Evolutionary conservation across 78 protist species (phyloP), one percentile per base, ranked within the genome.

Genomic region (Dictyostelium discoideum): DNA sequence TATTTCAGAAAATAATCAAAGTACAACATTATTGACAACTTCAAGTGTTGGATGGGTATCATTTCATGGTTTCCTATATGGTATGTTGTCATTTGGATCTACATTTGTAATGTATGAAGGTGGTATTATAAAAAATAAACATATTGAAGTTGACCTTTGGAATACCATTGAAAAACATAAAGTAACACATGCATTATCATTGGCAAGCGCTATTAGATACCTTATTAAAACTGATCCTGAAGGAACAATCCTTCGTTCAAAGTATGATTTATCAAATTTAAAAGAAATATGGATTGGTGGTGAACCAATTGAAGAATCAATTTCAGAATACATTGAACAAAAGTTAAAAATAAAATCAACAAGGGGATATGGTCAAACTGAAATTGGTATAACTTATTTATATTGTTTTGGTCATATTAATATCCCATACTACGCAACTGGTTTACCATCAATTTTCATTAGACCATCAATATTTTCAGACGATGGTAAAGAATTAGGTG

Each of bases 51-150:
- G 98, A 14, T 97, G 96, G 96, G 78, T 90, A 3, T 40, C 48
- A 10, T 93, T 93, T 1, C 95, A 93, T 63, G 2, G 81, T 29
- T 74, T 50, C 0, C 3, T 77, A 0, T n/a, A 18, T 37, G 89
- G 89, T 40, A 7, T 92, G 0, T 16, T 93, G 5, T 1, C 50
- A 18, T 3, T 18, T 20, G 96, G 96, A 8, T 2, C 22, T 20
- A 96, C 96, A 32, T 42, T 81, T 6, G 40, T 87, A 6, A 16
- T 88, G 82, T 96, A 16, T 63, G 97, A 96, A 54, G 96, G 97
- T 2, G 48, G 54, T 3, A 80, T 92, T 13, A 46, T 72, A 5
- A 37, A 69, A 16, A 94, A 96, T 0, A 96, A 93, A 40, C 82
- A 72, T 72, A n/a, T 65, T 65, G 37, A 90, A 37, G 78, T 74